Evolutionary conservation across 495 filamentous ascomycete species (phyloP), one percentile per base, ranked within the genome.

Genomic region (Bombardia bombarda): DNA sequence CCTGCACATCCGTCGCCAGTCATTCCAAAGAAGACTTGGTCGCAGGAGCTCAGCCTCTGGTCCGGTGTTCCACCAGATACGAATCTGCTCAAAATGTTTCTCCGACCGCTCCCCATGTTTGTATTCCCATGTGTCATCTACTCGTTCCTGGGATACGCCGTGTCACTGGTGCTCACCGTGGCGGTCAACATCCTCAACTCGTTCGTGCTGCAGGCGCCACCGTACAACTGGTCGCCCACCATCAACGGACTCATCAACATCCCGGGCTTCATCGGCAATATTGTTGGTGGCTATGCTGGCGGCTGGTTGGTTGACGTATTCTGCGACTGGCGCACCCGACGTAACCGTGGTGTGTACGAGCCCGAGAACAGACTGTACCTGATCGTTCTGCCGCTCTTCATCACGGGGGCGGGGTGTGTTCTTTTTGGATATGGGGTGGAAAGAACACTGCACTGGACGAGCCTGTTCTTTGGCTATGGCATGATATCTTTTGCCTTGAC

Each of bases 101-200:
- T 63, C 12, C 58, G 63, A n/a, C 65, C 65, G 3, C 47, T 68
- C 31, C 60, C 63, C 32, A 52, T 66, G 55, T 66, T 59, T 35
- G 51, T 49, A 3, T 71, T 67, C 51, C 67, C 66, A 7, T 60
- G 57, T 40, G 63, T 68, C 41, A 46, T 67, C 39, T 68, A 64
- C 39, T 51, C 65, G 13, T 66, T 63, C 30, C 58, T 68, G 8
- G 62, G 60, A 21, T 67, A 68, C 45, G 65, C 73, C 5, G 55
- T 65, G 2, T 61, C 59, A 17, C 58, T 68, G n/a, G 79, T 75
- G 31, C 72, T 73, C 48, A 70, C 63, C 16, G 75, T 82, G 51
- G 62, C 83, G 45, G 76, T 78, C 16, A 61, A 82, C 49, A 83
- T 84, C 50, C 64, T 84, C 19, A 83, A 80, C 20, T 72, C 83